Evolutionary conservation across 108 stramenopile genomes (phyloP).

Genomic region (Cyclostephanos invisitatus): DNA sequence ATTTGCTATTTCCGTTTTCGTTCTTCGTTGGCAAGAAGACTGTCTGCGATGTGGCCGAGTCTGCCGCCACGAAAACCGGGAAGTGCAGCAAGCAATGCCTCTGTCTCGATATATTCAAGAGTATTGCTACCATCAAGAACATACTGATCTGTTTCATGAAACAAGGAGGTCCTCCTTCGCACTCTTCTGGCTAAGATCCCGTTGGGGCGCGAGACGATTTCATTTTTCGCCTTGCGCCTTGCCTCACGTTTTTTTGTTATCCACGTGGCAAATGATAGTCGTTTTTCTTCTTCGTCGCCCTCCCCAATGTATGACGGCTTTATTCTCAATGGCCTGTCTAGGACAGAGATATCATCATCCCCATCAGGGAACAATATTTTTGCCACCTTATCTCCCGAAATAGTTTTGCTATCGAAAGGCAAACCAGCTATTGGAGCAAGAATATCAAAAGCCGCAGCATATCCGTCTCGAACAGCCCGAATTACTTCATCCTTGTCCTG

Average conservation of each 20-base stretch:
- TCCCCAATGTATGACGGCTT: constrained; percentile 37
- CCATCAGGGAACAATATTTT: constrained; percentile 47
- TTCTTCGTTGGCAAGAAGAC: constrained; percentile 33
- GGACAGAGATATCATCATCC: constrained; percentile 42
- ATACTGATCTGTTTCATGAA: constrained; percentile 52
- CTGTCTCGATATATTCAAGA: constrained; percentile 46
- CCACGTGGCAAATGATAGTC: constrained; percentile 43
- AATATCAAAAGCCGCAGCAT: constrained; percentile 53
- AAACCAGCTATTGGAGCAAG: constrained; percentile 48
- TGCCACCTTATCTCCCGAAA: constrained; percentile 45
- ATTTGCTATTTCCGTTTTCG: constrained; percentile 16
- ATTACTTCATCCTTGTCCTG: constrained; percentile 56
- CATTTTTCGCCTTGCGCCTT: constrained; percentile 35
- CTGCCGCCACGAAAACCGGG: constrained; percentile 47
- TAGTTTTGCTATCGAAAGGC: constrained; percentile 35
- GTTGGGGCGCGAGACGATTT: constrained; percentile 32
- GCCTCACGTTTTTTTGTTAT: constrained; percentile 45
- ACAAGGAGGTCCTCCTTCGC: constrained; percentile 15
- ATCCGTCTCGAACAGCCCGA: constrained; percentile 48
- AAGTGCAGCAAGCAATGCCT: constrained; percentile 52
- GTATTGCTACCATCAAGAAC: constrained; percentile 38
- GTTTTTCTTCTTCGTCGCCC: constrained; percentile 38
- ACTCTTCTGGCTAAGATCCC: constrained; percentile 31
- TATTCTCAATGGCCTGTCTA: constrained; percentile 44
- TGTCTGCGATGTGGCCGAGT: constrained; percentile 46